These are phyloP conservation scores for Polyporus tsugae DNA, from an alignment of 1,284 basidiomycete genomes.

Conservation along the genomic window DNA sequence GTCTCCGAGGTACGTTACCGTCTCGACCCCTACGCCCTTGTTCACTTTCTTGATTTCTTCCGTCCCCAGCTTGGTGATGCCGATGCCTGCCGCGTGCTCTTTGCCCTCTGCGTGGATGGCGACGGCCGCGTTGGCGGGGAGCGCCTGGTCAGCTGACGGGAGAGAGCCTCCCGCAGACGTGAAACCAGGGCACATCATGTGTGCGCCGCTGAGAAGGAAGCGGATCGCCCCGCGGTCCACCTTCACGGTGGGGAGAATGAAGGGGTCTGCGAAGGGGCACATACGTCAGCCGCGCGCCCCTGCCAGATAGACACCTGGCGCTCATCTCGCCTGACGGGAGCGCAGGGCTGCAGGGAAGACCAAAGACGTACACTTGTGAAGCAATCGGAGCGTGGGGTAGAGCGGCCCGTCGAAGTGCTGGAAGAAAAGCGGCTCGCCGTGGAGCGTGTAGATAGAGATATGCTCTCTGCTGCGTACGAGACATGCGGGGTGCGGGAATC, in stretches of 20 bases:
- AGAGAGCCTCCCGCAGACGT: constrained; percentile 92
- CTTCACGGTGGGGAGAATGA: constrained; percentile 87
- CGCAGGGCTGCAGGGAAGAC: constrained; percentile 4
- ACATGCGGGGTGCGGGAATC: constrained; percentile 23
- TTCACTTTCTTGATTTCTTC: constrained; percentile 92
- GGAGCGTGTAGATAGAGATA: constrained; percentile 90
- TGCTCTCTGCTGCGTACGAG: constrained; percentile 84
- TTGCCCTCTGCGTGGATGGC: constrained; percentile 97
- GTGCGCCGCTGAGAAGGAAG: constrained; percentile 91
- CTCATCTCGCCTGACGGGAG: constrained; percentile 1
- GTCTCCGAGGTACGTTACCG: constrained; percentile 87
- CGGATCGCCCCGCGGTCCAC: constrained; percentile 98
- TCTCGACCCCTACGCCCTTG: constrained; percentile 93
- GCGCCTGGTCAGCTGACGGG: constrained; percentile 75
- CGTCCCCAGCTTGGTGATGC: constrained; percentile 83
- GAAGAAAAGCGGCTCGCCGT: constrained; percentile 91
- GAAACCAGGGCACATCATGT: constrained; percentile 98
- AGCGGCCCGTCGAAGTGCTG: constrained; percentile 97
- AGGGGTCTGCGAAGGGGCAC: constrained; percentile 73
- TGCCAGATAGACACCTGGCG: constrained; percentile 13
- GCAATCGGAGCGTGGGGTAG: constrained; percentile 86
- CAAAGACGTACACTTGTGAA: constrained; percentile 85
- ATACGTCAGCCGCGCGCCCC: constrained; percentile 12
- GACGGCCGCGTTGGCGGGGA: constrained; percentile 79
- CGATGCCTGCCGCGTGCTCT: constrained; percentile 90